phyloP scores from a whole-genome alignment of 495 filamentous ascomycete genomes.

The Parachaetomium inaequale region DNA sequence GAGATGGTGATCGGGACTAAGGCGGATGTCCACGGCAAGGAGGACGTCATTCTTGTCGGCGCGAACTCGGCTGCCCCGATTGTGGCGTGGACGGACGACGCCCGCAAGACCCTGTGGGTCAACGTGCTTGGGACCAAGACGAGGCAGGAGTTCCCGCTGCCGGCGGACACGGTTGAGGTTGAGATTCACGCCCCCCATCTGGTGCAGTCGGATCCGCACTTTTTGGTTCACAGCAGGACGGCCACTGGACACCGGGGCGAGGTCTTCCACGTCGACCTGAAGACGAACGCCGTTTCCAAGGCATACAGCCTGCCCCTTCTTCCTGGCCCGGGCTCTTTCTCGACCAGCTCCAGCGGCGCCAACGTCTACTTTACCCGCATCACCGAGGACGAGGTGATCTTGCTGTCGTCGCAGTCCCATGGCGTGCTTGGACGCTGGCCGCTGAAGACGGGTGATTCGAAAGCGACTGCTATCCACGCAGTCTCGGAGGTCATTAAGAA shows the following conservation, averaged over 20 bases:
- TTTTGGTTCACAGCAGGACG: conserved; percentile 80
- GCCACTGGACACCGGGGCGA: conserved; percentile 70
- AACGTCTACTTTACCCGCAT: conserved; percentile 86
- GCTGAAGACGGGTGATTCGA: conserved; percentile 40
- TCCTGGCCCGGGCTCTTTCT: conserved; percentile 67
- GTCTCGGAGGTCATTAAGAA: conserved; percentile 78
- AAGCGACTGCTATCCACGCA: conserved; percentile 55
- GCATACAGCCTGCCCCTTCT: conserved; percentile 71
- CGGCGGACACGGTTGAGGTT: conserved; percentile 62
- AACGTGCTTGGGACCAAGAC: conserved; percentile 77
- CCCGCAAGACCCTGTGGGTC: conserved; percentile 64
- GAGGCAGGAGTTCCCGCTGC: conserved; percentile 49
- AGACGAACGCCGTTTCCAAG: conserved; percentile 60
- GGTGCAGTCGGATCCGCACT: conserved; percentile 67
- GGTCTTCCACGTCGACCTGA: conserved; percentile 76
- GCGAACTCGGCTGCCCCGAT: conserved; percentile 79
- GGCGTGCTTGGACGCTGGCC: conserved; percentile 71
- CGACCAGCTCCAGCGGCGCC: conserved; percentile 68
- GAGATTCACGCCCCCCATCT: conserved; percentile 69
- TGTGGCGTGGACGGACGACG: conserved; percentile 75
- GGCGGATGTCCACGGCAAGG: conserved; percentile 60
- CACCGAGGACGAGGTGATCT: conserved; percentile 63
- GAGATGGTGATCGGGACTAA: conserved; percentile 68
- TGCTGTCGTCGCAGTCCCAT: conserved; percentile 74
- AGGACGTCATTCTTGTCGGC: conserved; percentile 75